phyloP scores from a whole-genome alignment of 495 filamentous ascomycete genomes.

The Xylaria telfairii region DNA sequence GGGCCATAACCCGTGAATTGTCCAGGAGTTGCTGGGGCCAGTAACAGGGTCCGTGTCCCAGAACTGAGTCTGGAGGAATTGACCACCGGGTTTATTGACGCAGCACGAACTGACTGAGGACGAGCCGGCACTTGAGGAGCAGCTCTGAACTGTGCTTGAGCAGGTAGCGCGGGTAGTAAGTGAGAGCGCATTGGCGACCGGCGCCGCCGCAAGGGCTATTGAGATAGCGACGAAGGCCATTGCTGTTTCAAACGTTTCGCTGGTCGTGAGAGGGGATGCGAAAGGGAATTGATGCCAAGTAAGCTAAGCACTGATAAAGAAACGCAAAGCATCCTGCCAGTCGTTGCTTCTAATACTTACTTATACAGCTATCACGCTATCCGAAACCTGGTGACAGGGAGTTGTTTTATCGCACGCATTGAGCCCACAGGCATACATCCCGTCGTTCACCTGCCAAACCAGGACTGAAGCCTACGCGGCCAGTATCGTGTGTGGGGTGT shows the following conservation, averaged over 20 bases:
- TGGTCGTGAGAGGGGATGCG: neutral
- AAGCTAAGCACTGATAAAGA: constrained; percentile 1
- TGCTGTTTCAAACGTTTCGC: neutral
- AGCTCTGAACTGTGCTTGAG: constrained; percentile 24
- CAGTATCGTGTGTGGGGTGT: neutral
- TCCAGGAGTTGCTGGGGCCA: constrained; percentile 79
- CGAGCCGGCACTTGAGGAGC: constrained; percentile 15
- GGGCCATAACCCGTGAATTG: constrained; percentile 83
- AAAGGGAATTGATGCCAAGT: constrained; percentile 12
- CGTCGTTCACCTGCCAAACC: constrained; percentile 21
- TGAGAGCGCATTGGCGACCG: constrained; percentile 4
- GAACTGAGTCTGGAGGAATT: constrained; percentile 80
- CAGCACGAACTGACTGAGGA: constrained; percentile 65
- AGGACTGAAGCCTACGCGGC: neutral
- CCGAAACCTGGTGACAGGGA: neutral
- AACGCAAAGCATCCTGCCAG: neutral
- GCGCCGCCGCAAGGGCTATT: constrained; percentile 20
- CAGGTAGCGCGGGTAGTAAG: constrained; percentile 13
- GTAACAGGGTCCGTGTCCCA: constrained; percentile 77
- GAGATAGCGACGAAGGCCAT: constrained; percentile 13
- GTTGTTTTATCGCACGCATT: neutral
- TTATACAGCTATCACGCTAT: constrained; percentile 1
- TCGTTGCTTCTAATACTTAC: neutral
- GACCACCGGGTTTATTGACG: constrained; percentile 78
- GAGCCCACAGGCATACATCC: neutral